Evolutionary conservation across 345 rosid species (phyloP).

Genomic region (Eucalyptus marginata): DNA sequence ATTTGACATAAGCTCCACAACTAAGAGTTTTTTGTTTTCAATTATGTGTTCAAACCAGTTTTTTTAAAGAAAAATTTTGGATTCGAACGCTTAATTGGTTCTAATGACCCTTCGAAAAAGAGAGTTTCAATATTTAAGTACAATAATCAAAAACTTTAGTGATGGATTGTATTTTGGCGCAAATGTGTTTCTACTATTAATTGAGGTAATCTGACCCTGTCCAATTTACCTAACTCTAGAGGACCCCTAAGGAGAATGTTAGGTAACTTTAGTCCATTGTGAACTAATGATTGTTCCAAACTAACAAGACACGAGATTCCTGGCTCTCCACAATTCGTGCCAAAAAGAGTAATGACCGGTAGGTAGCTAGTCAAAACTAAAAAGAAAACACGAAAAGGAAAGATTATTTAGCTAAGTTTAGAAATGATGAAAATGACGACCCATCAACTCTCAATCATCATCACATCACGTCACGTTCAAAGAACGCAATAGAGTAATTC

Average conservation of each 20-base stretch:
- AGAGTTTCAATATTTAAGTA: not conserved
- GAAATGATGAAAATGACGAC: not conserved
- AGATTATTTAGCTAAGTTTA: not conserved
- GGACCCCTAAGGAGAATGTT: not conserved
- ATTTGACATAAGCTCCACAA: not conserved
- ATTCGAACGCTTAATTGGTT: fast-evolving
- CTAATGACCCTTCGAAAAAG: not conserved
- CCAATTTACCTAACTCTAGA: not conserved
- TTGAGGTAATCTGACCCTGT: not conserved
- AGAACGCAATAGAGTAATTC: not conserved
- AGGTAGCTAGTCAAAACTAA: not conserved
- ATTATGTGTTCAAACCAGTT: not conserved
- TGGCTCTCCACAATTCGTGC: not conserved
- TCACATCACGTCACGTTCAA: not conserved
- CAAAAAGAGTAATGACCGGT: not conserved
- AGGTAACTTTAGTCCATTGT: not conserved
- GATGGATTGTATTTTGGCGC: not conserved
- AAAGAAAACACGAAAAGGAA: not conserved
- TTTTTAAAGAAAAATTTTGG: not conserved
- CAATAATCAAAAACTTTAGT: not conserved
- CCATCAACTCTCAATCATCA: not conserved
- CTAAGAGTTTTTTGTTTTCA: not conserved
- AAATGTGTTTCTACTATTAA: not conserved
- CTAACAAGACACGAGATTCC: not conserved
- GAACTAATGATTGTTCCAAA: not conserved